phyloP scores from a whole-genome alignment of 2,329 filamentous ascomycete species.

The Cladophialophora immunda region DNA sequence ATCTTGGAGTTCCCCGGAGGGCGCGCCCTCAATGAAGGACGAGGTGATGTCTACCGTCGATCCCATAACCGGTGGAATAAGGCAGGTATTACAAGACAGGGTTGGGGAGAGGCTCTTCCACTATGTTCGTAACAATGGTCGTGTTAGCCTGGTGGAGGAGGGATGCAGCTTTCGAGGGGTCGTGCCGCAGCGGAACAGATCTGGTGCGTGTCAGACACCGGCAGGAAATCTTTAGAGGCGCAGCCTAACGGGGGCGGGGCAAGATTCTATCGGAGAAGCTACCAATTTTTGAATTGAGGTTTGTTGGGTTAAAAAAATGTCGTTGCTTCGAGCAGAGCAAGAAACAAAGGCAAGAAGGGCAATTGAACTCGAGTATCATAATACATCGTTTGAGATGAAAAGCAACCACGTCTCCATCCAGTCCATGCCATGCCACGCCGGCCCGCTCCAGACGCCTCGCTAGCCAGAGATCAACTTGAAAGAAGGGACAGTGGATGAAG shows the following conservation, averaged over 20 bases:
- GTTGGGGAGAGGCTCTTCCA: neutral
- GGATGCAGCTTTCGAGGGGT: neutral
- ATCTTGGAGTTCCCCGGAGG: constrained; percentile 93
- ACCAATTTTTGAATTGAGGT: neutral
- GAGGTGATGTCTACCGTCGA: constrained; percentile 70
- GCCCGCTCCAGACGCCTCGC: constrained; percentile 22
- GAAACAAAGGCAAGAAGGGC: neutral
- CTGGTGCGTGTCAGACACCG: neutral
- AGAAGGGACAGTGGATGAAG: neutral
- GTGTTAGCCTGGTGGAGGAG: neutral
- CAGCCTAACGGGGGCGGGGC: constrained; percentile 23
- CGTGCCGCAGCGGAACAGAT: constrained; percentile 1
- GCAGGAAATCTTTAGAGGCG: neutral
- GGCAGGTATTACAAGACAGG: neutral
- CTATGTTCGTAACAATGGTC: neutral
- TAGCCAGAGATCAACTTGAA: constrained; percentile 6
- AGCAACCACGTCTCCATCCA: neutral
- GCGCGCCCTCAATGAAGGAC: constrained; percentile 91
- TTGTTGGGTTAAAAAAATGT: neutral
- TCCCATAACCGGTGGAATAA: constrained; percentile 47
- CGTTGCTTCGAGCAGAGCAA: neutral
- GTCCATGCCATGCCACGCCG: constrained; percentile 1
- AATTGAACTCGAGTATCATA: constrained; percentile 1
- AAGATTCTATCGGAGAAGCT: neutral
- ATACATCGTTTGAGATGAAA: constrained; percentile 11